Percentiles rank a stretch among this genome's conserved stretches.
Evolutionary conservation across 139 green algal genomes (phyloP).

Genomic region (Raphidocelis subcapitata): DNA sequence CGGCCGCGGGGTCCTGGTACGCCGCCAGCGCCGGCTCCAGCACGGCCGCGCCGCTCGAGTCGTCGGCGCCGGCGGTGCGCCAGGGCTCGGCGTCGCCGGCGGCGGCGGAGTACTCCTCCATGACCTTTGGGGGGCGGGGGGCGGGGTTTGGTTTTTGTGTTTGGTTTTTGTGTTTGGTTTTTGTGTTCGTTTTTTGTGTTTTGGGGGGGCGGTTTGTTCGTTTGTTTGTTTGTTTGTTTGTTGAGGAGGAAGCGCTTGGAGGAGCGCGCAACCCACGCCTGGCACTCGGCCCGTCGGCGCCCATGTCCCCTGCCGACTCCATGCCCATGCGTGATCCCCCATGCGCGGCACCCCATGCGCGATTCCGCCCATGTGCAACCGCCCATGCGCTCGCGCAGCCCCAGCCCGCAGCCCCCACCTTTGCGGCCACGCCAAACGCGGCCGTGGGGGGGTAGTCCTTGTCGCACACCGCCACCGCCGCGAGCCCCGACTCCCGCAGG

Average conservation of each 20-base stretch:
- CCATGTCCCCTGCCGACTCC: too few relatives aligned
- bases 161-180: too few relatives aligned
- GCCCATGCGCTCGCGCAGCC: not conserved
- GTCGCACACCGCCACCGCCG: slow-evolving; percentile 89
- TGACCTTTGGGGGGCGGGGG: not conserved
- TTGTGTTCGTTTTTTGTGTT: too few relatives aligned
- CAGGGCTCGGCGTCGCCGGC: slow-evolving; percentile 58
- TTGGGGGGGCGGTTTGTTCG: too few relatives aligned
- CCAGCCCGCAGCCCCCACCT: slow-evolving; percentile 32
- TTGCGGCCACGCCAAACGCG: slow-evolving; percentile 94
- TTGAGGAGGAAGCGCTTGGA: too few relatives aligned
- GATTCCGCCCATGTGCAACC: not conserved
- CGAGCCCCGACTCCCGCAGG: slow-evolving; percentile 82
- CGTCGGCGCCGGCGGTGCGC: slow-evolving; percentile 63
- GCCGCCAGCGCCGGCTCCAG: slow-evolving; percentile 79
- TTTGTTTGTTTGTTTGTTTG: too few relatives aligned
- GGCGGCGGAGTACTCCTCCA: slow-evolving; percentile 29
- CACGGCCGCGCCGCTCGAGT: slow-evolving; percentile 35
- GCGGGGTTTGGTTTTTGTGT: too few relatives aligned
- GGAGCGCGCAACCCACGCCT: too few relatives aligned
- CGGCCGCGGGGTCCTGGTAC: slow-evolving; percentile 92
- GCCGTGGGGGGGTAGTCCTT: slow-evolving; percentile 89
- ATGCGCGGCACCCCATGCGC: too few relatives aligned
- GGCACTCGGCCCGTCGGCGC: too few relatives aligned
- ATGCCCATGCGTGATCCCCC: too few relatives aligned